Base-by-base conservation (phyloP, 495 filamentous ascomycete genomes). In the Parathielavia appendiculata region DNA sequence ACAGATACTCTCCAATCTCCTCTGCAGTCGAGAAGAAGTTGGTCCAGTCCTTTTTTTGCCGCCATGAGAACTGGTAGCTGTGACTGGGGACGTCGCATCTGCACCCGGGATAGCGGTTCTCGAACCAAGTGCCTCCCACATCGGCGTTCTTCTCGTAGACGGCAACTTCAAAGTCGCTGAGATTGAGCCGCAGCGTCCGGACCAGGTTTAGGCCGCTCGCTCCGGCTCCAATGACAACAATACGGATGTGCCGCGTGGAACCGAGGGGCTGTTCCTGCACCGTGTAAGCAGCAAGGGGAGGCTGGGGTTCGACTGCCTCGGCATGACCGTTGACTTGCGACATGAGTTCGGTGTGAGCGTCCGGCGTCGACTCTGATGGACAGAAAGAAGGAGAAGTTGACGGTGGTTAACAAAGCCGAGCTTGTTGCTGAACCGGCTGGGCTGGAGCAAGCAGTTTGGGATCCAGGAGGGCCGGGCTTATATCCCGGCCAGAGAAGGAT, bases 131-230 rank as follows among this genome's bases (percentile, higher is more conserved):
- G 10, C 82, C 82, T 20, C 80, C 81, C 51, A 83, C 75, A 47
- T 86, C 87, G 1, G 68, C 66, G 61, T 92, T 92, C 78, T 91
- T 92, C 67, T 93, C 89, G 69, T 90, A 93, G 41, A 90, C 78
- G 35, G 80, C 76, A 26, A 86, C 72, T 14, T 87, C 80, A 48
- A 73, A 77, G 65, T 76, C 68, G 55, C 56, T 67, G 40, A 79
- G 59, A 59, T 74, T 73, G 45, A 69, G 66, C 30, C 70, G 69
- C 22, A 79, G 65, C 16, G 74, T 75, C 39, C 72, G 71, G 56
- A 77, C 65, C 66, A 79, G 63, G 57, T 80, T 75, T 54, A 81
- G 66, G 20, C 76, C 75, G 60, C 74, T 79, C 10, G 72, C 72
- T n/a, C 77, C 77, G 30, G 78, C 78, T 1, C 78, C 77, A 47